Evolutionary conservation across 441 rosid species (phyloP), one percentile per base, ranked within the genome.

Genomic region (Croton laevigatus): DNA sequence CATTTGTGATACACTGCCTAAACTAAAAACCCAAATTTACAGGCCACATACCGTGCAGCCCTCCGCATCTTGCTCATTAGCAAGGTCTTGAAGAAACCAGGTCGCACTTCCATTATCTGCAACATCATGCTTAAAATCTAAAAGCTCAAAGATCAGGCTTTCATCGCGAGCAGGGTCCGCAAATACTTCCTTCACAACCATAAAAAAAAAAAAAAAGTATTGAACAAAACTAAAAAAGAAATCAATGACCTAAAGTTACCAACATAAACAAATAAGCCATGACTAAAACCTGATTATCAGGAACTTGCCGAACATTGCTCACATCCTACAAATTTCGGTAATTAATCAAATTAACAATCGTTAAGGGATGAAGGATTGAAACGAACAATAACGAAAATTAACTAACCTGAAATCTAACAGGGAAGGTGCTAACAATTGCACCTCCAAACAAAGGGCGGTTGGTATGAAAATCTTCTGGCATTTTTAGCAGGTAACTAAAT

Each of bases 71-170:
- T 91, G 91, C 53, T 89, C 94, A 5, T 66, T 65, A n/a, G 90
- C 87, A 72, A 94, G 95, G 81, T 94, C 95, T 20, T 82, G 82
- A 68, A 90, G 92, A 78, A 91, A 91, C 97, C 96, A 91, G 36
- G 81, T 70, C 11, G 93, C 96, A 74, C 95, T 86, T n/a, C 81
- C 89, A 63, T 73, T 65, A 65, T 91, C 95, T 0, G 68, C 84
- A 76, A 89, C 86, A 22, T 88, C 91, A 71, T 70, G 75, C 85
- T 94, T 91, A 71, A 79, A 81, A 65, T 94, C 97, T 46, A 91
- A 60, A 5, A 91, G 82, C 91, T 94, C 97, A 69, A 89, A 80
- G 48, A 87, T 76, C 82, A 93, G 88, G 87, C 97, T 94, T 80
- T 91, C 96, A 59, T 94, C 93, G 6, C 96, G 89, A 1, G 87